Conservation (phyloP, 768 basidiomycete genomes). For the Stropharia rugosoannulata region DNA sequence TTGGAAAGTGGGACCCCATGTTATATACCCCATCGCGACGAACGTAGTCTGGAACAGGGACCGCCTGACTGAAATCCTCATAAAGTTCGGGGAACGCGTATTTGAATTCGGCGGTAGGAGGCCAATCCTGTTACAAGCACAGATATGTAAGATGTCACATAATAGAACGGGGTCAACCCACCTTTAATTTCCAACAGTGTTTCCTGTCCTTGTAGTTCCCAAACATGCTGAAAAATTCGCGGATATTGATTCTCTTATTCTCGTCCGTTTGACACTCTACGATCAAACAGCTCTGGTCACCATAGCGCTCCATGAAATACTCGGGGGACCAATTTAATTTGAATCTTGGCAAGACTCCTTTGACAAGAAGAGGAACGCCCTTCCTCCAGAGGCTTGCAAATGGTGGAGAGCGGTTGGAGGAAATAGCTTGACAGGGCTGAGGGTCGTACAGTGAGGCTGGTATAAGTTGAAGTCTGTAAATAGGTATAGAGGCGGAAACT, state of each 20-base stretch:
- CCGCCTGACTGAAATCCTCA: slow-evolving; percentile 77
- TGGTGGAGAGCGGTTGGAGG: background rate
- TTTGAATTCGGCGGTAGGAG: slow-evolving; percentile 83
- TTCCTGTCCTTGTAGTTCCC: slow-evolving; percentile 60
- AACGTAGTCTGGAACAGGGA: slow-evolving; percentile 90
- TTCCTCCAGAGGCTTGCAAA: slow-evolving; percentile 49
- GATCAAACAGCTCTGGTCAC: slow-evolving; percentile 62
- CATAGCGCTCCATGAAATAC: slow-evolving; percentile 73
- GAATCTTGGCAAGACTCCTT: slow-evolving; percentile 60
- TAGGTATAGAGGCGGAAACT: slow-evolving; percentile 27
- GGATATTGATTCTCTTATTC: slow-evolving; percentile 63
- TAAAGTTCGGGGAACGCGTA: slow-evolving; percentile 81
- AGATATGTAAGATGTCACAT: background rate
- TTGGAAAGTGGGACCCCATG: slow-evolving; percentile 86
- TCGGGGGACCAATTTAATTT: slow-evolving; percentile 78
- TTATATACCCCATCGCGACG: slow-evolving; percentile 87
- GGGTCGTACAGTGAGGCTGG: slow-evolving; percentile 21
- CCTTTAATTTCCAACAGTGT: slow-evolving; percentile 78
- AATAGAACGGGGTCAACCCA: slow-evolving; percentile 17
- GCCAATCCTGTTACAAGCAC: slow-evolving; percentile 76
- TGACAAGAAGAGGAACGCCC: slow-evolving; percentile 81
- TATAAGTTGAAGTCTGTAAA: slow-evolving; percentile 19
- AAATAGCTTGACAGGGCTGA: background rate
- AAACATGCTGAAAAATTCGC: slow-evolving; percentile 79
- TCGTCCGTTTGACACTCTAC: slow-evolving; percentile 80